Percentiles rank a stretch among this genome's conserved stretches.
Evolutionary conservation across 192 early-diverging fungal genomes (phyloP).

Genomic region (Linnemannia zychae): DNA sequence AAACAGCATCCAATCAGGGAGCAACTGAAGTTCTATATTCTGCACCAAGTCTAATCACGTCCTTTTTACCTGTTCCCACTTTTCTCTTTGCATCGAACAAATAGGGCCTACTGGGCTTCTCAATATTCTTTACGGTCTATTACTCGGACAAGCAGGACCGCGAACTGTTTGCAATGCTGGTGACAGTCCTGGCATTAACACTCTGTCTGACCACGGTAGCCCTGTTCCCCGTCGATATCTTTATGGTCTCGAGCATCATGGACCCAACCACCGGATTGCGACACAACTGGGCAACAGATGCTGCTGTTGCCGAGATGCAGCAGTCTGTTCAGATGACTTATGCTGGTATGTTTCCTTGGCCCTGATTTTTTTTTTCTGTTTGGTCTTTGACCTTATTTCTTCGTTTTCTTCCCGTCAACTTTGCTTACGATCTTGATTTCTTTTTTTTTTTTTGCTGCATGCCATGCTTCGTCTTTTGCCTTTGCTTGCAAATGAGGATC

Average conservation of each 20-base stretch:
- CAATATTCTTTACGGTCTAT: slow-evolving; percentile 62
- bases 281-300: slow-evolving; percentile 68
- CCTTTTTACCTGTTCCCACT: too few species aligned
- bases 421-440: background rate
- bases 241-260: slow-evolving; percentile 68
- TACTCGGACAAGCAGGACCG: slow-evolving; percentile 66
- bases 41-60: background rate
- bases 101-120: slow-evolving; percentile 60
- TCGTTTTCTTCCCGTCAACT: background rate
- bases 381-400: too few species aligned
- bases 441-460: too few species aligned
- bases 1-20: too few species aligned
- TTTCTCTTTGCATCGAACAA: too few species aligned
- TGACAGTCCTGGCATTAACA: slow-evolving; percentile 62
- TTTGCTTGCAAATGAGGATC: background rate
- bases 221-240: slow-evolving; percentile 70
- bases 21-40: too few species aligned
- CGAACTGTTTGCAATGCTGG: slow-evolving; percentile 63
- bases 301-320: slow-evolving; percentile 55
- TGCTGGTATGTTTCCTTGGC: slow-evolving; percentile 53
- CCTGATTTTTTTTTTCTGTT: background rate
- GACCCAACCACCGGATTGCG: slow-evolving; percentile 66
- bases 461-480: too few species aligned
- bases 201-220: slow-evolving; percentile 62
- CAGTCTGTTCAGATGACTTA: slow-evolving; percentile 57